Evolutionary conservation across 2,329 filamentous ascomycete genomes (phyloP), one percentile per base, ranked within the genome.

Genomic region (Colletotrichum australisinense): DNA sequence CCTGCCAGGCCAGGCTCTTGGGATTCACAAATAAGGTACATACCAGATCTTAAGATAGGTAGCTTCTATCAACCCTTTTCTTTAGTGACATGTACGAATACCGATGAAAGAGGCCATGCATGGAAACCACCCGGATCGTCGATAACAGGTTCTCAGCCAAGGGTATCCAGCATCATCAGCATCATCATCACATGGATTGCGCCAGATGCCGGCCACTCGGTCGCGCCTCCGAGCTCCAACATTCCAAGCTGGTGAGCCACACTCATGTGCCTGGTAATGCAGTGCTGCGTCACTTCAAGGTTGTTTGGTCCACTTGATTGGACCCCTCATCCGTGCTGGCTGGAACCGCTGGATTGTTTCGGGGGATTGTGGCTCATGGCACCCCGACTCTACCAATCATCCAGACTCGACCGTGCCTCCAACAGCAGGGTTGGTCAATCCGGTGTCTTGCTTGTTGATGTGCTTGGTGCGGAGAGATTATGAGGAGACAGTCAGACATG

Each of bases 211-310:
- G 14, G 59, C 26, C 42, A 32, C 9, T 63, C 64, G 56, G 63
- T 46, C 38, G 55, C 38, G 4, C 35, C 46, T 67, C 57, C 11
- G 19, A 63, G 26, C 59, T 32, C 5, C 14, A 19, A 52, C n/a
- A 22, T 5, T 49, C 59, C 26, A 28, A 56, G 67, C 35, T 60
- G 62, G 35, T 26, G 55, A 66, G 60, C 71, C 71, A 66, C 71
- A 71, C 67, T 66, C 64, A 68, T 63, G 63, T 67, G 62, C 63
- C 57, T 49, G 67, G 67, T 62, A 63, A 74, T 74, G 72, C 72
- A 74, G 72, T 74, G 57, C 49, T 67, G 72, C 72, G 63, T 74
- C 70, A 53, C 69, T 66, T 53, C 57, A 63, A 56, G 46, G 22
- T 71, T 56, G 46, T 62, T 14, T 32, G 67, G 35, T 53, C 62